phyloP scores from a whole-genome alignment of 2,329 filamentous ascomycete species.

The Ramularia endophylla region DNA sequence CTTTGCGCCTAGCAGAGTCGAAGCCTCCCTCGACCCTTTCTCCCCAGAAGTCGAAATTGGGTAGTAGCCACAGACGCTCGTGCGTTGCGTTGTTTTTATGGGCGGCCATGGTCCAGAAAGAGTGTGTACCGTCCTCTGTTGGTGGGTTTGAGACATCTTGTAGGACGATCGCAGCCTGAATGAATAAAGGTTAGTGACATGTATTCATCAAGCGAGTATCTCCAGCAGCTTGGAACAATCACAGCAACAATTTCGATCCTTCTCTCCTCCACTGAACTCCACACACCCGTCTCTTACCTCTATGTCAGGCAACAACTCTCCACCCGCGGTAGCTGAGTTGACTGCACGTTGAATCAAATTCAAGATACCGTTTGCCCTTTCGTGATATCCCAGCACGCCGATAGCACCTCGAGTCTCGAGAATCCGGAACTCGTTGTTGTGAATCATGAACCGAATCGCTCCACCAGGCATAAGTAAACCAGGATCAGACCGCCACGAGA shows the following conservation, averaged over 20 bases:
- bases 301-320: constrained; percentile 15
- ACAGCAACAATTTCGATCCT: no score
- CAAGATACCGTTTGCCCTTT: constrained; percentile 10
- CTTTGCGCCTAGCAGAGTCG: constrained; percentile 7
- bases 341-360: constrained; percentile 15
- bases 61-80: constrained; percentile 11
- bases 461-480: constrained; percentile 4
- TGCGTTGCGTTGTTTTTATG: constrained; percentile 1
- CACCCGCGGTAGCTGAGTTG: constrained; percentile 10
- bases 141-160: constrained; percentile 13
- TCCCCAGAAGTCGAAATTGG: constrained; percentile 13
- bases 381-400: constrained; percentile 6
- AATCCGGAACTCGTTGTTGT: constrained; percentile 16
- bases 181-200: no score
- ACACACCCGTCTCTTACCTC: constrained; percentile 7
- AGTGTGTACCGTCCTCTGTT: constrained; percentile 7
- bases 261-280: no score
- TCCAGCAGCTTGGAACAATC: no score
- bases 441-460: constrained; percentile 15
- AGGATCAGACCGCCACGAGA: constrained; percentile 26
- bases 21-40: constrained; percentile 9
- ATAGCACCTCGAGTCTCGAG: constrained; percentile 14
- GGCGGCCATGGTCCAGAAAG: constrained; percentile 11
- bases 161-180: constrained; percentile 10
- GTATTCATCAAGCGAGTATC: no score